A percentile compares a stretch with the other conserved stretches of the same genome.
phyloP scores from a whole-genome alignment of 805 yeast species.

The Wickerhamiella spandovensis region DNA sequence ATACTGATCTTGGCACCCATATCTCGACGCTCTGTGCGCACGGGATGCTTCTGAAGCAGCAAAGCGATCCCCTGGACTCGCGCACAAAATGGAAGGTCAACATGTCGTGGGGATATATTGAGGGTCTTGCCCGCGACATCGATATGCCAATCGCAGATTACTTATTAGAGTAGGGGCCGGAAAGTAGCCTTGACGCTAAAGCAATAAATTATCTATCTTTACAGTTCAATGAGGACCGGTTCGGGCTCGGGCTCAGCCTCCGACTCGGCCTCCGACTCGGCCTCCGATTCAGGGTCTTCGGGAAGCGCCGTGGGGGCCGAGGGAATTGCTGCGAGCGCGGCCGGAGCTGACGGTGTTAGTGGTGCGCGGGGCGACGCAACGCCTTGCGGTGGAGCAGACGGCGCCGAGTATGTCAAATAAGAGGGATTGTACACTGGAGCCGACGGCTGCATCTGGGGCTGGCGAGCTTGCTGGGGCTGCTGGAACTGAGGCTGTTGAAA shows the following conservation, averaged over 20 bases:
- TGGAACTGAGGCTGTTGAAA: background rate
- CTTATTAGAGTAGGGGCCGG: conserved; percentile 27
- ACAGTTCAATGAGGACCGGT: conserved; percentile 15
- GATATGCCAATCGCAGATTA: conserved; percentile 55
- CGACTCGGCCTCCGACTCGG: conserved; percentile 2
- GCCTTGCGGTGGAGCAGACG: background rate
- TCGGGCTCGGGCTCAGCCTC: conserved; percentile 4
- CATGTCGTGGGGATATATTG: conserved; percentile 52
- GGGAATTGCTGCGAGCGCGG: background rate
- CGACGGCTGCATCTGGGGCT: conserved; percentile 15
- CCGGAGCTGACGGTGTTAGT: background rate
- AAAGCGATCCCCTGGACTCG: conserved; percentile 46
- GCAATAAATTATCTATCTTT: background rate
- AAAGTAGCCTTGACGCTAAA: background rate
- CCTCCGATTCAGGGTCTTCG: conserved; percentile 13
- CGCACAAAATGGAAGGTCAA: conserved; percentile 69
- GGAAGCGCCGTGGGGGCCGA: conserved; percentile 1
- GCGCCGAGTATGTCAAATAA: background rate
- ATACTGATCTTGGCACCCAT: conserved; percentile 32
- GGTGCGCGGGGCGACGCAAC: background rate
- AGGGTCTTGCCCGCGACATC: conserved; percentile 47
- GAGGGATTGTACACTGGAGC: conserved; percentile 1
- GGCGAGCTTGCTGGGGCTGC: conserved; percentile 19
- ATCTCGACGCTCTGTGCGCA: conserved; percentile 46
- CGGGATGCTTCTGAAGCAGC: conserved; percentile 33